Percentiles rank a stretch among this genome's conserved stretches.
These are phyloP conservation scores for Oryza rufipogon DNA, from an alignment of 176 grass and related monocot species.

Conservation along the genomic window DNA sequence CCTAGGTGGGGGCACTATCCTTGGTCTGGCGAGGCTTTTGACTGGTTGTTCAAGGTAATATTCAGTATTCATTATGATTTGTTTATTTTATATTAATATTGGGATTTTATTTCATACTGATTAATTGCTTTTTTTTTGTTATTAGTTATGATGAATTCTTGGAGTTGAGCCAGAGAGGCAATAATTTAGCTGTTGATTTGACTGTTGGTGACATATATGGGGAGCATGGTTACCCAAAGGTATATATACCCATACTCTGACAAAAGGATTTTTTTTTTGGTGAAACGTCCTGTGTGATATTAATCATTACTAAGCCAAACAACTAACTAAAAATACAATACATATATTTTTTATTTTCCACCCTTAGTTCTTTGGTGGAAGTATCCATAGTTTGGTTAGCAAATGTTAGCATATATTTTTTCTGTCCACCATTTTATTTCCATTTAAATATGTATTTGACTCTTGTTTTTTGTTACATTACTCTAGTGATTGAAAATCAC, in stretches of 20 bases:
- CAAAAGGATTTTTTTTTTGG: not conserved
- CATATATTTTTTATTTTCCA: not conserved
- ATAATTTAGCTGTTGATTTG: slow-evolving; percentile 92
- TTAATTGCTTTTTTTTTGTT: slow-evolving; percentile 21
- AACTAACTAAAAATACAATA: not conserved
- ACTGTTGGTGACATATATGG: slow-evolving; percentile 98
- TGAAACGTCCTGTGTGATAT: not conserved
- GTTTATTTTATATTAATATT: slow-evolving; percentile 19
- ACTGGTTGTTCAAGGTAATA: slow-evolving; percentile 85
- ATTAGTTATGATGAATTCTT: slow-evolving; percentile 93
- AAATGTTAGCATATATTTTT: not conserved
- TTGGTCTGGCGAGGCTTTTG: slow-evolving; percentile 84
- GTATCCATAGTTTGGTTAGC: not conserved
- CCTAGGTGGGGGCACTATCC: slow-evolving; percentile 92
- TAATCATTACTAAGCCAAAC: not conserved
- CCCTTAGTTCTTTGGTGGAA: not conserved
- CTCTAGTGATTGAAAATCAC: not conserved
- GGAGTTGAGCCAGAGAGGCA: slow-evolving; percentile 82
- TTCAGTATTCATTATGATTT: slow-evolving; percentile 28
- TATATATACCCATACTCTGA: slow-evolving; percentile 31
- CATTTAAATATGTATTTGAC: not conserved
- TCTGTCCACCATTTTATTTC: not conserved
- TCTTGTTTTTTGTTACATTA: not conserved
- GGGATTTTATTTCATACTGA: slow-evolving; percentile 23
- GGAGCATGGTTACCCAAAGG: slow-evolving; percentile 88